phyloP scores from a whole-genome alignment of 1,284 basidiomycete species.

The Vanrija pseudolonga region DNA sequence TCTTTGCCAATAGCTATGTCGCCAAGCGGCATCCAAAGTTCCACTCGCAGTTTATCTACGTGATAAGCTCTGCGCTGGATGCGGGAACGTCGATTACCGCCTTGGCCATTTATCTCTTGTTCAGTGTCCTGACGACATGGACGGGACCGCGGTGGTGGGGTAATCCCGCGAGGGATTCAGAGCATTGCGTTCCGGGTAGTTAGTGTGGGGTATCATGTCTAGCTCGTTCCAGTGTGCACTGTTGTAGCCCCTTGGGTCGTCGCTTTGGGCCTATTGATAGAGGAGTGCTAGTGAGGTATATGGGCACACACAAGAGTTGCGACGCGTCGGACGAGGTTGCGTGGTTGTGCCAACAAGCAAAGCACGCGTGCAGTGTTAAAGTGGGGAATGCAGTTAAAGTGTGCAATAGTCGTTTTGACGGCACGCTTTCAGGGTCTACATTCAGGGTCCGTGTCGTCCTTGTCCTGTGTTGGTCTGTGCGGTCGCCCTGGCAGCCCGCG shows the following conservation, averaged over 20 bases:
- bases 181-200: slow-evolving; percentile 46
- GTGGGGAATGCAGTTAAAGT: too few species aligned
- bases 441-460: not conserved
- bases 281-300: not conserved
- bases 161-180: slow-evolving; percentile 41
- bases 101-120: slow-evolving; percentile 50
- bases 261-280: not conserved
- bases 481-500: too few species aligned
- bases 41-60: slow-evolving; percentile 43
- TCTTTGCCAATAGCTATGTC: slow-evolving; percentile 46
- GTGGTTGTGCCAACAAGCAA: too few species aligned
- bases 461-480: not conserved
- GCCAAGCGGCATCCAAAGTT: slow-evolving; percentile 37
- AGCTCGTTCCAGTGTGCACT: not conserved
- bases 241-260: not conserved
- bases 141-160: slow-evolving; percentile 46
- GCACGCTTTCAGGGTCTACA: not conserved
- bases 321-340: not conserved
- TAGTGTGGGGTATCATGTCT: slow-evolving; percentile 4
- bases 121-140: slow-evolving; percentile 36
- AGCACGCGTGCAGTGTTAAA: too few species aligned
- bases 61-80: slow-evolving; percentile 51
- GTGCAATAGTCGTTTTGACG: too few species aligned
- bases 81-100: slow-evolving; percentile 52
- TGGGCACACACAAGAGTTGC: not conserved